Percentiles rank a stretch among this genome's conserved stretches.
Evolutionary conservation across 352 stramenopile genomes (phyloP).

Genomic region (Globisporangium cystogenes): DNA sequence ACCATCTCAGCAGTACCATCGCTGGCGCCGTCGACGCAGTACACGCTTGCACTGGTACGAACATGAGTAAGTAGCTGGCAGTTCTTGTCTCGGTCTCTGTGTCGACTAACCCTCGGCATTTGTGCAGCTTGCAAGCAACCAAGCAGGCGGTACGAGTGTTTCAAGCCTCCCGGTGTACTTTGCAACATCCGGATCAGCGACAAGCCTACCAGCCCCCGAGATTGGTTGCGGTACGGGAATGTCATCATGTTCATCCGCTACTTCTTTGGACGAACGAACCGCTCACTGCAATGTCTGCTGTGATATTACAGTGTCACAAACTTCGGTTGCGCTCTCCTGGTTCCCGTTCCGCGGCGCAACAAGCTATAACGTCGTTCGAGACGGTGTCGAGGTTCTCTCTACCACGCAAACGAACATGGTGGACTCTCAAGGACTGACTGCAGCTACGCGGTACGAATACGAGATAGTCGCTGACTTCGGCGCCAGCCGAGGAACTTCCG

Average conservation of each 20-base stretch:
- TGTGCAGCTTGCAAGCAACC: slow-evolving; percentile 8
- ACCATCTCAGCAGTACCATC: background rate
- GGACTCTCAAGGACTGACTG: slow-evolving; percentile 10
- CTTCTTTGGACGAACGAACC: background rate
- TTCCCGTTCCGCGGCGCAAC: slow-evolving; percentile 27
- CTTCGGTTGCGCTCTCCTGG: slow-evolving; percentile 34
- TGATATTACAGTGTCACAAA: slow-evolving; percentile 21
- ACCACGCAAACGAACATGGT: background rate
- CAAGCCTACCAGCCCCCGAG: slow-evolving; percentile 16
- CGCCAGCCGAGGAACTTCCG: slow-evolving; percentile 3
- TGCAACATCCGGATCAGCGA: slow-evolving; percentile 14
- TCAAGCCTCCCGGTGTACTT: slow-evolving; percentile 22
- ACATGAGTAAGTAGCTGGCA: slow-evolving; percentile 18
- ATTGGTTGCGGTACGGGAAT: slow-evolving; percentile 26
- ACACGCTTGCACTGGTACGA: slow-evolving; percentile 39
- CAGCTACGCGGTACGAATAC: slow-evolving; percentile 17
- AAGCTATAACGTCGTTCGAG: slow-evolving; percentile 31
- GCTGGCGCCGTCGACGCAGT: slow-evolving; percentile 17
- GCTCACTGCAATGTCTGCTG: background rate
- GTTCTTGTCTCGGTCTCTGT: background rate
- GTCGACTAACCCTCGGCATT: background rate
- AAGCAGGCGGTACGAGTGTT: slow-evolving; percentile 9
- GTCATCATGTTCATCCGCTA: background rate
- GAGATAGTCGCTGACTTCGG: slow-evolving; percentile 13
- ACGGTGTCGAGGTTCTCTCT: slow-evolving; percentile 14